These are phyloP conservation scores for Epichloe sylvatica DNA, from an alignment of 2,329 filamentous ascomycete species.

Conservation along the genomic window DNA sequence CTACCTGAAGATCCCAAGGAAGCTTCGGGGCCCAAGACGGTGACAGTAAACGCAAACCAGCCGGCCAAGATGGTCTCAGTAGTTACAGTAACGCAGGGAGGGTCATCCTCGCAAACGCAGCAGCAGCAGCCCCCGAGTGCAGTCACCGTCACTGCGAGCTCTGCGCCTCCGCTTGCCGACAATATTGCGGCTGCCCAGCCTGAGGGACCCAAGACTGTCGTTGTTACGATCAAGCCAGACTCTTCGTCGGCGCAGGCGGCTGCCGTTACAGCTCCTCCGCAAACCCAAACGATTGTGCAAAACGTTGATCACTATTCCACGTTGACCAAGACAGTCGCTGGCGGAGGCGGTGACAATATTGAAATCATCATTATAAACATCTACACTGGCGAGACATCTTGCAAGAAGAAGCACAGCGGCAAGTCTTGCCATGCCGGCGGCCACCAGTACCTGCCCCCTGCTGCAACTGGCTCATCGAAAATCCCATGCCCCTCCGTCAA, in stretches of 20 bases:
- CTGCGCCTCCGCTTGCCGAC: background rate
- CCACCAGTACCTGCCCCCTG: constrained; percentile 1
- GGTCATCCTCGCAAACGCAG: background rate
- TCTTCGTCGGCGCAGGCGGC: constrained; percentile 7
- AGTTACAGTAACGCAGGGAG: constrained; percentile 4
- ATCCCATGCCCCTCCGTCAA: constrained; percentile 12
- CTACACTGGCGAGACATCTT: constrained; percentile 16
- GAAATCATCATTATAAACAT: constrained; percentile 20
- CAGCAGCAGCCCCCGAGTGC: background rate
- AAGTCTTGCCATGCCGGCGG: constrained; percentile 11
- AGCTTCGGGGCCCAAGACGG: constrained; percentile 8
- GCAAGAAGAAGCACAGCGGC: constrained; percentile 15
- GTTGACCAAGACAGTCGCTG: constrained; percentile 11
- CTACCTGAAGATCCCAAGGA: constrained; percentile 7
- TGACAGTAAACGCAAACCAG: constrained; percentile 10
- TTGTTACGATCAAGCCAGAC: constrained; percentile 6
- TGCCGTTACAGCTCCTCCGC: constrained; percentile 13
- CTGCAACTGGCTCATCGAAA: constrained; percentile 5
- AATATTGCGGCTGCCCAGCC: background rate
- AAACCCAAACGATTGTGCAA: constrained; percentile 6
- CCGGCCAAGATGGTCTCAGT: constrained; percentile 10
- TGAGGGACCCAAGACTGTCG: constrained; percentile 8
- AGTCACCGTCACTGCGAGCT: constrained; percentile 1
- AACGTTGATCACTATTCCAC: constrained; percentile 11
- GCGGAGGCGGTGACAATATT: constrained; percentile 14